Percentiles rank a stretch among this genome's conserved stretches.
Conservation (phyloP, 2,329 filamentous ascomycete species). For the Fusarium miscanthi region DNA sequence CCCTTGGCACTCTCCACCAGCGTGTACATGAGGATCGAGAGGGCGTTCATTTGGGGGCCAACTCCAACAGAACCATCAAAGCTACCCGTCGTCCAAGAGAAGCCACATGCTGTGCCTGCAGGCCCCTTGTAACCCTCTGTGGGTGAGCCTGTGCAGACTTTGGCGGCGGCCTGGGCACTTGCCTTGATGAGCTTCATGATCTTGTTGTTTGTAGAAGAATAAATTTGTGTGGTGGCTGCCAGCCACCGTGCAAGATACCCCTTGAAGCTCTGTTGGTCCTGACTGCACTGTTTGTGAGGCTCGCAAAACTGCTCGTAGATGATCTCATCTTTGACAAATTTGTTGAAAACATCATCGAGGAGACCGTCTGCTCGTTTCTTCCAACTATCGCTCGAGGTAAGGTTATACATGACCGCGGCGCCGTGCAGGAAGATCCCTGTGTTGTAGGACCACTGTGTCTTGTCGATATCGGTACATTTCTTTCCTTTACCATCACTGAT, state of each 20-base stretch:
- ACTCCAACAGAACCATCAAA: conserved; percentile 73
- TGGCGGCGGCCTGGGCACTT: conserved; percentile 64
- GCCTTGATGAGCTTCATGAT: conserved; percentile 63
- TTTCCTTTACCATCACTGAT: conserved; percentile 56
- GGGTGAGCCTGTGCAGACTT: conserved; percentile 62
- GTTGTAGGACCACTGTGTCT: conserved; percentile 77
- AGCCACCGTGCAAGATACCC: conserved; percentile 78
- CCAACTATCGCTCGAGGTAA: conserved; percentile 66
- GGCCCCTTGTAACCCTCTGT: conserved; percentile 59
- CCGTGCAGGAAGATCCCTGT: conserved; percentile 73
- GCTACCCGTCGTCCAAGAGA: conserved; percentile 66
- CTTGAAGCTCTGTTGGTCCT: conserved; percentile 80
- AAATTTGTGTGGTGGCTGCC: conserved; percentile 65
- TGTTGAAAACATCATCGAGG: conserved; percentile 58
- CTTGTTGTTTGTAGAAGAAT: conserved; percentile 60
- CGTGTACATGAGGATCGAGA: conserved; percentile 71
- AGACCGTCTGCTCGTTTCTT: conserved; percentile 69
- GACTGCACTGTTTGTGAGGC: conserved; percentile 68
- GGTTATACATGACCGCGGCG: conserved; percentile 70
- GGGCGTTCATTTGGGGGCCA: conserved; percentile 76
- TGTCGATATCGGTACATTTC: conserved; percentile 65
- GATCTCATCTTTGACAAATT: conserved; percentile 66
- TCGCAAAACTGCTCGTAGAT: conserved; percentile 78
- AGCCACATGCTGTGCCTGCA: conserved; percentile 73
- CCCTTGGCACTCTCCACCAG: conserved; percentile 58